Conservation (phyloP, 2,329 filamentous ascomycete genomes). For the Sclerotiophoma versabilis region DNA sequence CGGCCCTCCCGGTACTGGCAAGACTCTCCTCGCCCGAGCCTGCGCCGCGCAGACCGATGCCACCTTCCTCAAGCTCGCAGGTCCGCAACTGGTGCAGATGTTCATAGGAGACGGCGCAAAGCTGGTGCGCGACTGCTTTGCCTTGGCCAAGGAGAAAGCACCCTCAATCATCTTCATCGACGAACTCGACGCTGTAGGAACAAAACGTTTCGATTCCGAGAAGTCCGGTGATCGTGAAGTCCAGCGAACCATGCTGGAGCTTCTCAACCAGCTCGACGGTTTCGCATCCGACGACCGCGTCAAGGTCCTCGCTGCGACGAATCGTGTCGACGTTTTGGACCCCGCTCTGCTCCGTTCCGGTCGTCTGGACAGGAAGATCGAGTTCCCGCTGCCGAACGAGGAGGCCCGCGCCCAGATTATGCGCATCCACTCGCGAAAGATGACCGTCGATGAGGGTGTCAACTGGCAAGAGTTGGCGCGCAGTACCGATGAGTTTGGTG, state of each 20-base stretch:
- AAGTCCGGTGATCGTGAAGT: constrained; percentile 98
- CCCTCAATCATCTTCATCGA: constrained; percentile 99
- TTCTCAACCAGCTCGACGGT: constrained; percentile 97
- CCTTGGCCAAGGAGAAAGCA: constrained; percentile 96
- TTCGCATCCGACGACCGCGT: constrained; percentile 97
- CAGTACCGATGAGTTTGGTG: constrained; percentile 98
- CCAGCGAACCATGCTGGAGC: constrained; percentile 97
- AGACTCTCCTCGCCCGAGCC: constrained; percentile 90
- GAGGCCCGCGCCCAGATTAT: constrained; percentile 96
- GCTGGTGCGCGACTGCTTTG: constrained; percentile 96
- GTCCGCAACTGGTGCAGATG: constrained; percentile 98
- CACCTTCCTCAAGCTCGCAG: constrained; percentile 97
- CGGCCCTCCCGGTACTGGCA: constrained; percentile 87
- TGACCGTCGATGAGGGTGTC: constrained; percentile 90
- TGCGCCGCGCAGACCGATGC: constrained; percentile 98
- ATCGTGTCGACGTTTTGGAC: constrained; percentile 92
- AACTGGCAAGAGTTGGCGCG: constrained; percentile 97
- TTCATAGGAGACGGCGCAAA: constrained; percentile 99
- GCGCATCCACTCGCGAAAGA: constrained; percentile 97
- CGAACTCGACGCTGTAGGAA: constrained; percentile 96
- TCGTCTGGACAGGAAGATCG: constrained; percentile 94
- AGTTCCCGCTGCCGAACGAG: constrained; percentile 97
- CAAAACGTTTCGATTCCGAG: constrained; percentile 97
- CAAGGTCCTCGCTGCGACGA: constrained; percentile 94
- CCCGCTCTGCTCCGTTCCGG: constrained; percentile 90